These are phyloP conservation scores for Hypholoma sublateritium DNA, from an alignment of 768 basidiomycete species.

Conservation along the genomic window DNA sequence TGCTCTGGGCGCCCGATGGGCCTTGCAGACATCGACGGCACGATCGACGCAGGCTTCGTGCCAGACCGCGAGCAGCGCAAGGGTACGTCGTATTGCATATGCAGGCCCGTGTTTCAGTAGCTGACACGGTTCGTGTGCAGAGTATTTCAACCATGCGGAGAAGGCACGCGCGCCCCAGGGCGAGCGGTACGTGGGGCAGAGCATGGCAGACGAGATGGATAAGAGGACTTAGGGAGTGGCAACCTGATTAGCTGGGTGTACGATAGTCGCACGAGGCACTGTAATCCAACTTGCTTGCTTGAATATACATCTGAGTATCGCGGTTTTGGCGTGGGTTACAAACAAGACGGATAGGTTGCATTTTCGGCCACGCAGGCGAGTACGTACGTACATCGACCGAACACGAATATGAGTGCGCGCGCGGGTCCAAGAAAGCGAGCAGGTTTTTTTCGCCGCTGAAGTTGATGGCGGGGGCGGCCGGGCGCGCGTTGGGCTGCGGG, in stretches of 20 bases:
- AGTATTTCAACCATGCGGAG: constrained; percentile 1
- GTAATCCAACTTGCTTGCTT: neutral
- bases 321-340: neutral
- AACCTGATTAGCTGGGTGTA: neutral
- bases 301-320: neutral
- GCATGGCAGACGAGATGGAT: constrained; percentile 6
- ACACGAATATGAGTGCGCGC: neutral
- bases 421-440: neutral
- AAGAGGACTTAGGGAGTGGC: neutral
- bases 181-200: constrained; percentile 2
- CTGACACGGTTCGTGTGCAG: neutral
- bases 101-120: neutral
- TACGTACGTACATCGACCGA: neutral
- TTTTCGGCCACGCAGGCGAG: neutral
- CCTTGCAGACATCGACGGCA: constrained; percentile 37
- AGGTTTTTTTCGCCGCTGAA: too few species aligned
- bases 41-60: constrained; percentile 28
- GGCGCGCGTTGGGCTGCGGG: neutral
- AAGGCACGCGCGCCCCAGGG: neutral
- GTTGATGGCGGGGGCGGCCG: too few species aligned
- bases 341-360: neutral
- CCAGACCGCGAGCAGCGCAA: constrained; percentile 43
- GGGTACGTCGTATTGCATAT: constrained; percentile 27
- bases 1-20: constrained; percentile 48
- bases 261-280: neutral